Base-by-base conservation (phyloP, 2,329 filamentous ascomycete species). In the Penicillium corylophilum region DNA sequence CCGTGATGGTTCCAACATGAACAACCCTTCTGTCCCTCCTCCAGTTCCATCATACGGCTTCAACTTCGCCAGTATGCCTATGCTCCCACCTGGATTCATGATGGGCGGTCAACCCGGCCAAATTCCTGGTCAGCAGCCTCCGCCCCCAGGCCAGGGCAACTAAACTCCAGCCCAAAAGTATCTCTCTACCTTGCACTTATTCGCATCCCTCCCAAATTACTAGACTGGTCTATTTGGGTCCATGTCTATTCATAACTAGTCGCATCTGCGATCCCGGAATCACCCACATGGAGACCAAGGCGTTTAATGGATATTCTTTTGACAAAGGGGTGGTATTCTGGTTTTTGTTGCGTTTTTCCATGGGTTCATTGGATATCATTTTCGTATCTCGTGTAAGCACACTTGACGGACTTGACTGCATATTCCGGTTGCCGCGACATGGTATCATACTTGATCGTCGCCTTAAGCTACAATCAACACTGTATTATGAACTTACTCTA, bases 21-120 rank as follows among this genome's bases (percentile, higher is more conserved):
- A 69, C 54, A 75, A 74, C 44, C 74, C 81, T 24, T 79, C 74
- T 8, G 79, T 81, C 2, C 75, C 80, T 3, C 79, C 79, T 13
- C 74, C 79, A 6, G 78, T 82, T 5, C 79, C 79, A 40, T 77
- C 78, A 3, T 82, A 82, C 54, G 79, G 79, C 8, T 82, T 82
- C 61, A 77, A 77, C 33, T 76, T 78, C 52, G 69, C 74, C 10
- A 73, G 74, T 16, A 77, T 78, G 73, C 74, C 74, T 36, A 74
- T 77, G 67, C 72, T 79, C 23, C 75, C 75, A 47, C 73, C 75
- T 18, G 75, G 74, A 12, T 79, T 78, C 60, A 74, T 77, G 68
- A 68, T 77, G 63, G 71, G 71, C 35, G 69, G 70, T 16, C 68
- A 71, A 48, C 60, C 64, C 33, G 66, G 68, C 15, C 55, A 62